A percentile compares a stretch with the other conserved stretches of the same genome.
phyloP scores from a whole-genome alignment of 805 yeast species.

The Blastobotrys terrestris region DNA sequence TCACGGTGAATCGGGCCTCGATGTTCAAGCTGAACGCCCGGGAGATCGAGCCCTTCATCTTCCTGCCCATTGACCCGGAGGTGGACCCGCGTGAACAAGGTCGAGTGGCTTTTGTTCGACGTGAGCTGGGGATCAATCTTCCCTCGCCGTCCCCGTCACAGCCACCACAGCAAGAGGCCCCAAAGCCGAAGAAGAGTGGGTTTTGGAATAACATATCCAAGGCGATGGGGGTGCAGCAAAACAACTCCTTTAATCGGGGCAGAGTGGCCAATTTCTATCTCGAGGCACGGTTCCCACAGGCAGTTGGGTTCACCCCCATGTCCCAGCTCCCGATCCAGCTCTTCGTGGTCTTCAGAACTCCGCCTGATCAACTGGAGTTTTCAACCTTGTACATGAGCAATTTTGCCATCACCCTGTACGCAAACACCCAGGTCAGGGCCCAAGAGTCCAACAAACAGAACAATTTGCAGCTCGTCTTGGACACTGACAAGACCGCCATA shows the following conservation, averaged over 20 bases:
- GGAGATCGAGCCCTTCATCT: conserved; percentile 43
- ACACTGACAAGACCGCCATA: conserved; percentile 15
- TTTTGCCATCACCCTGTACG: conserved; percentile 31
- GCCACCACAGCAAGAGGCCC: conserved; percentile 5
- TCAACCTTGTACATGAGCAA: conserved; percentile 35
- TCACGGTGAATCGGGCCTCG: conserved; percentile 50
- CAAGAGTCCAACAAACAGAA: conserved; percentile 19
- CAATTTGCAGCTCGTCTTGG: conserved; percentile 19
- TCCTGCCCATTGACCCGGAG: conserved; percentile 40
- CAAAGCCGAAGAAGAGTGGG: conserved; percentile 17
- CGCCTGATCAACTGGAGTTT: conserved; percentile 11
- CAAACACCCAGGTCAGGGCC: conserved; percentile 28
- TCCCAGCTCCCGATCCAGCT: conserved; percentile 26
- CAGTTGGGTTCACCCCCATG: conserved; percentile 43
- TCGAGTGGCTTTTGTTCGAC: conserved; percentile 40
- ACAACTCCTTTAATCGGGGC: conserved; percentile 5
- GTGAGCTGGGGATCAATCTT: conserved; percentile 18
- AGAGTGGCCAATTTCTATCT: conserved; percentile 29
- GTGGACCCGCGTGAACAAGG: conserved; percentile 13
- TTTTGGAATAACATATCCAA: conserved; percentile 9
- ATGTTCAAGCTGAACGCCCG: conserved; percentile 44
- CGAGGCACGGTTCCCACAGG: conserved; percentile 45
- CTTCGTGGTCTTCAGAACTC: conserved; percentile 13
- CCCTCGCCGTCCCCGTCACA: conserved; percentile 5
- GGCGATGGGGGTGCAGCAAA: conserved; percentile 10